Conservation (phyloP, 1,139 yeast species). For the Saccharomyces pastorianus region DNA sequence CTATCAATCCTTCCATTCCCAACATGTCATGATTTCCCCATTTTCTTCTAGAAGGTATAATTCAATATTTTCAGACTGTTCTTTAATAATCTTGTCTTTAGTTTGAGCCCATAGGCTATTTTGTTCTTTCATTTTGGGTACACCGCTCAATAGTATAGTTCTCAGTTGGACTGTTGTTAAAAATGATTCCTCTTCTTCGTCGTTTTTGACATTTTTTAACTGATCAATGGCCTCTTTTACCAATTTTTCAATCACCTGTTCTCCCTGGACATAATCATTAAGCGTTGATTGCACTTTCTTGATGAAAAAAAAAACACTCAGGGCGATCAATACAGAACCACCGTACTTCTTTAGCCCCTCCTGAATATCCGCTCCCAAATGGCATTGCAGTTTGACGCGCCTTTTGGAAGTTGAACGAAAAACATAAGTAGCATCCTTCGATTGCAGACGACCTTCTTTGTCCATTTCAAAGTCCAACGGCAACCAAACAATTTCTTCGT, state of each 20-base stretch:
- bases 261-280: constrained; percentile 32
- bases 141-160: constrained; percentile 46
- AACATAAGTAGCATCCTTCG: background rate
- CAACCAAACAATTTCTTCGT: constrained; percentile 46
- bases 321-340: constrained; percentile 14
- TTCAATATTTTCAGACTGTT: constrained; percentile 31
- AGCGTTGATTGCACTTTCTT: background rate
- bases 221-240: constrained; percentile 37
- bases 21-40: constrained; percentile 77
- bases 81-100: constrained; percentile 49
- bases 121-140: constrained; percentile 37
- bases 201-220: constrained; percentile 34
- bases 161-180: constrained; percentile 69
- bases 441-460: constrained; percentile 3
- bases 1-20: constrained; percentile 55
- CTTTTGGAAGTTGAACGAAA: constrained; percentile 59
- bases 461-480: constrained; percentile 54
- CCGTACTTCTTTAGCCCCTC: constrained; percentile 42
- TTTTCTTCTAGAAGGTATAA: constrained; percentile 45
- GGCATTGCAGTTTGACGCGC: constrained; percentile 48
- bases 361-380: constrained; percentile 27
- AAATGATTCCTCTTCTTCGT: constrained; percentile 29
- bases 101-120: constrained; percentile 51
- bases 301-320: background rate
- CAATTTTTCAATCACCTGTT: constrained; percentile 30